Conservation (phyloP, 2,329 filamentous ascomycete genomes). For the Tolypocladium amazonense region DNA sequence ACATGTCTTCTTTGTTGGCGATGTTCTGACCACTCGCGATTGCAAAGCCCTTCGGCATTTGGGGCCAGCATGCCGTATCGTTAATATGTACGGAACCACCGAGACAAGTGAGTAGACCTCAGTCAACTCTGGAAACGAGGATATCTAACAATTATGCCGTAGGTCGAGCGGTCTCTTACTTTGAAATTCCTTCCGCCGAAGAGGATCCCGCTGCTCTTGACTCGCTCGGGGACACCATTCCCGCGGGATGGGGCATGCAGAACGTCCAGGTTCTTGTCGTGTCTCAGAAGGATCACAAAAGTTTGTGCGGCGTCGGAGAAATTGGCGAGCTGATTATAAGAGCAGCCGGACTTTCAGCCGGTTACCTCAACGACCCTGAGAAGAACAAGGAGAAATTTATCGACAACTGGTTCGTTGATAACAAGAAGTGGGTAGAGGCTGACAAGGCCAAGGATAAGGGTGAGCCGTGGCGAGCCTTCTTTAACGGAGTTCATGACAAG, state of each 20-base stretch:
- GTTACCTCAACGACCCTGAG: slow-evolving; percentile 52
- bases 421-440: slow-evolving; percentile 54
- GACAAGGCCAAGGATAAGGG: slow-evolving; percentile 44
- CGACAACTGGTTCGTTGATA: slow-evolving; percentile 76
- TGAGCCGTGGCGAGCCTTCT: slow-evolving; percentile 70
- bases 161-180: too few relatives aligned
- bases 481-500: slow-evolving; percentile 72
- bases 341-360: slow-evolving; percentile 74
- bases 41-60: slow-evolving; percentile 66
- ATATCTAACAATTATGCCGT: too few relatives aligned
- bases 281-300: slow-evolving; percentile 52
- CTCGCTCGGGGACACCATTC: slow-evolving; percentile 56
- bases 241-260: slow-evolving; percentile 76
- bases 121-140: too few relatives aligned
- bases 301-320: slow-evolving; percentile 69
- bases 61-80: slow-evolving; percentile 62
- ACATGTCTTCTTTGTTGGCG: slow-evolving; percentile 82
- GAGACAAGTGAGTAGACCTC: slow-evolving; percentile 48
- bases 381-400: slow-evolving; percentile 70
- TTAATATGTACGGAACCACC: slow-evolving; percentile 84
- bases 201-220: slow-evolving; percentile 45
- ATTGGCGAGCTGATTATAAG: slow-evolving; percentile 77
- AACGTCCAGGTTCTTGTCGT: slow-evolving; percentile 85
- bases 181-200: too few relatives aligned
- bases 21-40: slow-evolving; percentile 77